Evolutionary conservation across 345 rosid genomes (phyloP), one percentile per base, ranked within the genome.

Genomic region (Mercurialis annua): DNA sequence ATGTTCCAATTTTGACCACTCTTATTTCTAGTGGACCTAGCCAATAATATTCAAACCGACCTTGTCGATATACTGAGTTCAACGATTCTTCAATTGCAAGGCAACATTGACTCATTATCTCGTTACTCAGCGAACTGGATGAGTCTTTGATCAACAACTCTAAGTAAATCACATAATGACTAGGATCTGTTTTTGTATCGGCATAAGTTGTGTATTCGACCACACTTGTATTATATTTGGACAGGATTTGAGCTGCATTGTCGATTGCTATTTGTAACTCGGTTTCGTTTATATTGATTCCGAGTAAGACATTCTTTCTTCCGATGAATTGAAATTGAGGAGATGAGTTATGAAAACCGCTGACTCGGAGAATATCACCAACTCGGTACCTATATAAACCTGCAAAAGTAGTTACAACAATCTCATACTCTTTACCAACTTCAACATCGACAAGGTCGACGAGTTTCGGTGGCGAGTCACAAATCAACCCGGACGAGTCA

Each of bases 81-180:
- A 80, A 44, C 5, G 76, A 63, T 17, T 80, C 76, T 26, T 80
- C 83, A 71, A 80, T 77, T 17, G 78, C 54, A 1, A 71, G 73
- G 63, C 83, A 80, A 18, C 83, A 80, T 10, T 52, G 59, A 46
- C 31, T 44, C 23, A 80, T 47, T n/a, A 67, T 74, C 48, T 79
- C 50, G 6, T 52, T 29, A 2, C 68, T 44, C 0, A 78, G 83
- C 29, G 76, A 67, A 48, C 67, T 65, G 3, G 46, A 20, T 6
- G 69, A 51, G 68, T 77, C 81, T 42, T 80, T 77, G 40, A 67
- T 40, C 24, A 74, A 10, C 21, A 80, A 48, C 46, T 80, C 83
- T 81, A 81, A 80, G 65, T 76, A 80, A 29, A 80, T 71, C 63
- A 80, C 83, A 27, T 80, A 80, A 71, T 80, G 83, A 0, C 83